Percentiles rank a stretch among this genome's conserved stretches.
Evolutionary conservation across 73 alveolate species (phyloP).

Genomic region (Stentor coeruleus): DNA sequence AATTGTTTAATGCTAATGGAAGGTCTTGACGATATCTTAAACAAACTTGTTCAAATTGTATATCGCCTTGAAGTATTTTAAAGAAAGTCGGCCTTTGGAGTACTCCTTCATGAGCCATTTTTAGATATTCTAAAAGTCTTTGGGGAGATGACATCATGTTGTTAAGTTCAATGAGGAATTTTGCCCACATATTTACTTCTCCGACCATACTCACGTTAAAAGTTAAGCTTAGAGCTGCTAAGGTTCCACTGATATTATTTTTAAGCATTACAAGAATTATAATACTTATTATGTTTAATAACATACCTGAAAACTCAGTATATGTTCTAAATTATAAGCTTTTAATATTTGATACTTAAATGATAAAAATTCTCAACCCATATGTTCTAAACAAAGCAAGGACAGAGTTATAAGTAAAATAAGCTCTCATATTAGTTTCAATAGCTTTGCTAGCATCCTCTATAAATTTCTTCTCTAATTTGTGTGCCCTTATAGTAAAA

Average conservation of each 20-base stretch:
- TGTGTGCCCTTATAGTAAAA: neutral
- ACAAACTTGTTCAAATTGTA: slow-evolving; percentile 27
- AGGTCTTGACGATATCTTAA: slow-evolving; percentile 25
- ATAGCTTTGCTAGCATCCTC: neutral
- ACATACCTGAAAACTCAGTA: neutral
- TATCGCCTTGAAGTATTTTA: slow-evolving; percentile 20
- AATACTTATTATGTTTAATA: neutral
- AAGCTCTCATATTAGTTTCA: neutral
- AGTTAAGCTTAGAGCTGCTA: neutral
- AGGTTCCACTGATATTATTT: neutral
- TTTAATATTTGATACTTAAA: too few relatives aligned
- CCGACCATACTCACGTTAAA: neutral
- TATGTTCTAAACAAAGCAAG: neutral
- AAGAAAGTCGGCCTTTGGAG: neutral
- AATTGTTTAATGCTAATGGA: slow-evolving; percentile 30
- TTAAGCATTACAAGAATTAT: neutral
- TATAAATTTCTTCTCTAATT: neutral
- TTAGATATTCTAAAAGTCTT: neutral
- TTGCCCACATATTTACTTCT: neutral
- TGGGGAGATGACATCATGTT: neutral
- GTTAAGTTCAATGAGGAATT: neutral
- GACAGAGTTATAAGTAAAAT: neutral
- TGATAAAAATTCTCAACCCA: too few relatives aligned
- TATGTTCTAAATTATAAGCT: too few relatives aligned
- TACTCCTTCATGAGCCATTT: neutral